Conservation (phyloP, 257 asterid genomes). For the Cynanchum wilfordii region DNA sequence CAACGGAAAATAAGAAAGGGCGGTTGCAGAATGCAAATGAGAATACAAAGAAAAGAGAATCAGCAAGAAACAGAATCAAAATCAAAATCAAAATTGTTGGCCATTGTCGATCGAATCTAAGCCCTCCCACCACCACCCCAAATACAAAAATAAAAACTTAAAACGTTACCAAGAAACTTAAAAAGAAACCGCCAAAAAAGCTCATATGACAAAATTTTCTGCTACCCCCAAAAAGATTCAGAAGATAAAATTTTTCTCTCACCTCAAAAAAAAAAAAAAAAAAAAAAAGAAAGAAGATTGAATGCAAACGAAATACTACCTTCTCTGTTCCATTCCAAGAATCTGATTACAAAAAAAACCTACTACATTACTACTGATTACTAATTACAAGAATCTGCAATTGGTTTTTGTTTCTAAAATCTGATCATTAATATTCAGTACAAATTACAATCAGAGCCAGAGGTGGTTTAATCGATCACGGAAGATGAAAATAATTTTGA, state of each 20-base stretch:
- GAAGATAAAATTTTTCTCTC: background rate
- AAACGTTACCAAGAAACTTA: slow-evolving; percentile 3
- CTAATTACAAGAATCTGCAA: background rate
- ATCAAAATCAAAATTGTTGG: background rate
- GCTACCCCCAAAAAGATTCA: background rate
- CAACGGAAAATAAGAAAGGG: background rate
- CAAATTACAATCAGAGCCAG: background rate
- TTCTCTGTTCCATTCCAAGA: too few relatives aligned
- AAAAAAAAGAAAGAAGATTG: background rate
- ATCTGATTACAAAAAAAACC: too few relatives aligned
- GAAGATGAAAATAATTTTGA: background rate
- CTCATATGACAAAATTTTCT: background rate
- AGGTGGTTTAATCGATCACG: background rate
- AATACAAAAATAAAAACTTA: background rate
- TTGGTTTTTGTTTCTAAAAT: background rate
- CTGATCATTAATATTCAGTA: background rate
- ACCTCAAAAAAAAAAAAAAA: background rate
- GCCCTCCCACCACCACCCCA: background rate
- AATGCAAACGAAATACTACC: too few relatives aligned
- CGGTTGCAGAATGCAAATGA: background rate
- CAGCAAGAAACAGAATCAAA: background rate
- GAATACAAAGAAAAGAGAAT: background rate
- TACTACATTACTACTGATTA: background rate
- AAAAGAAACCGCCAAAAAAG: slow-evolving; percentile 20
- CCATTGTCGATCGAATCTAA: slow-evolving; percentile 4